Evolutionary conservation across 2,329 filamentous ascomycete species (phyloP).

Genomic region (Arthrobotrys sphaeroides): DNA sequence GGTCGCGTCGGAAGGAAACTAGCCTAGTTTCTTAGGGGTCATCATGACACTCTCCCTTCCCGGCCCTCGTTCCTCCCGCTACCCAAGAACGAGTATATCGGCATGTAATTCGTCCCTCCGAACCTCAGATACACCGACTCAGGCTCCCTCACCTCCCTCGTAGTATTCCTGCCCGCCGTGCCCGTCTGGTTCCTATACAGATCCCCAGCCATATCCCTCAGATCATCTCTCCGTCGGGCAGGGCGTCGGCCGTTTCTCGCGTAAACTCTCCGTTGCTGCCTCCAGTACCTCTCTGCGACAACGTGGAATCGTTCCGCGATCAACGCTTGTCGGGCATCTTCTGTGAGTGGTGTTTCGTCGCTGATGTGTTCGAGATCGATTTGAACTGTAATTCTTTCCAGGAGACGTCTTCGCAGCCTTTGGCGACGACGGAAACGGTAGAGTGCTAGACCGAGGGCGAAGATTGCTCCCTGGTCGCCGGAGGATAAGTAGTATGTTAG

Average conservation of each 20-base stretch:
- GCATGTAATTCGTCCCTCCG: conserved; percentile 41
- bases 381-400: conserved; percentile 32
- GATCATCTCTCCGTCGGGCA: conserved; percentile 40
- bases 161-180: not conserved
- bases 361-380: conserved; percentile 28
- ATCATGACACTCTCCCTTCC: not conserved
- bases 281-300: conserved; percentile 50
- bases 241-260: conserved; percentile 38
- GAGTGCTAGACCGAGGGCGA: conserved; percentile 44
- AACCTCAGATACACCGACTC: conserved; percentile 37
- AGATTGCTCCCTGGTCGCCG: conserved; percentile 27
- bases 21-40: not conserved
- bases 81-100: conserved; percentile 33
- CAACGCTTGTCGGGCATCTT: conserved; percentile 28
- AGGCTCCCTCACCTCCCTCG: conserved; percentile 7
- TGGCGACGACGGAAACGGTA: conserved; percentile 51
- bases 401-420: conserved; percentile 33
- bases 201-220: conserved; percentile 51
- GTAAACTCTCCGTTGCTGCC: conserved; percentile 36
- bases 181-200: conserved; percentile 33
- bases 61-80: not conserved
- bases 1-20: too few species aligned
- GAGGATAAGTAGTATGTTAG: not conserved
- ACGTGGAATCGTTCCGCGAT: conserved; percentile 43
- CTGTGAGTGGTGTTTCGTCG: conserved; percentile 17